Evolutionary conservation across 495 filamentous ascomycete genomes (phyloP).

Genomic region (Bacidia rubella): DNA sequence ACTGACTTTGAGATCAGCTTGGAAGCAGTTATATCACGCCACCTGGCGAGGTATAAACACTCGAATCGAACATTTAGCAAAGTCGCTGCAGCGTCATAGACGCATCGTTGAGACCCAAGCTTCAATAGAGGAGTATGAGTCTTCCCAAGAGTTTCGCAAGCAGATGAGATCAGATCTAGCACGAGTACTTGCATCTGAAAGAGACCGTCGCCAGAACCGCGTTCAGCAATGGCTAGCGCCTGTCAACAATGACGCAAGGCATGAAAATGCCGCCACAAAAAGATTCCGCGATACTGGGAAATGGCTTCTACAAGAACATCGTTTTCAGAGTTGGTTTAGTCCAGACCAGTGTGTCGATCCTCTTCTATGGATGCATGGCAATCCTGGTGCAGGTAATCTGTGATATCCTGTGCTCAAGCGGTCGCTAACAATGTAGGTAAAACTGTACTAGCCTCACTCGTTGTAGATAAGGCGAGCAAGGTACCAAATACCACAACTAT

Average conservation of each 20-base stretch:
- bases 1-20: neutral
- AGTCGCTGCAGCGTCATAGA: neutral
- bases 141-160: neutral
- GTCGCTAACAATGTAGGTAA: neutral
- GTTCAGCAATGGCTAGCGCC: neutral
- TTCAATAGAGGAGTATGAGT: neutral
- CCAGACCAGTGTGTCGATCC: neutral
- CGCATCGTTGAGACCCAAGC: neutral
- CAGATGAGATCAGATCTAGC: neutral
- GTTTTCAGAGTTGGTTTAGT: neutral
- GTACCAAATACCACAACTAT: neutral
- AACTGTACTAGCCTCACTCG: neutral
- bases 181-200: neutral
- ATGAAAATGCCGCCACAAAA: neutral
- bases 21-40: neutral
- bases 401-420: too few species aligned
- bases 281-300: neutral
- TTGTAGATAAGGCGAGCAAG: neutral
- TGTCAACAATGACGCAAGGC: neutral
- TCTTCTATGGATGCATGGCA: neutral
- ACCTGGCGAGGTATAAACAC: neutral
- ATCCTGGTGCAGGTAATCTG: neutral
- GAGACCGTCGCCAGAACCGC: neutral
- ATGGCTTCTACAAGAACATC: neutral
- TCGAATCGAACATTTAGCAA: neutral